Conservation (phyloP, 2,329 filamentous ascomycete species). For the Trichothecium roseum region DNA sequence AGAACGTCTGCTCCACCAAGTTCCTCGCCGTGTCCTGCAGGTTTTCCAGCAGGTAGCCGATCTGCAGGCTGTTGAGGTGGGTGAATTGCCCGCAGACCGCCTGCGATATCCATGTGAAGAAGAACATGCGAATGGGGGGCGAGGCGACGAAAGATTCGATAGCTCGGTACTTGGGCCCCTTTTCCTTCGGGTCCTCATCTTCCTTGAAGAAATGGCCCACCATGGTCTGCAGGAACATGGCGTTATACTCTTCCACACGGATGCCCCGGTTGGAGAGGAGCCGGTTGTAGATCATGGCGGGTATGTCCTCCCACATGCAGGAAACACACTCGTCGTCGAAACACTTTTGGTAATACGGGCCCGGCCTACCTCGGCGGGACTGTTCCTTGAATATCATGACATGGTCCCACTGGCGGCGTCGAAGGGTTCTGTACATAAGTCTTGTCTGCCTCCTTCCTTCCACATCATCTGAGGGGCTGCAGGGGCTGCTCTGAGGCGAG, state of each 20-base stretch:
- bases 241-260: background rate
- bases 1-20: background rate
- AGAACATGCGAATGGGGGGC: constrained; percentile 2
- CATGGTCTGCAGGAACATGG: background rate
- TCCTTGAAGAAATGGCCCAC: background rate
- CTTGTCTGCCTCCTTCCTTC: too few relatives aligned
- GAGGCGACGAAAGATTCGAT: constrained; percentile 3
- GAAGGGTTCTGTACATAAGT: too few relatives aligned
- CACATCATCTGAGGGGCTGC: too few relatives aligned
- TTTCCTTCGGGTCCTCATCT: background rate
- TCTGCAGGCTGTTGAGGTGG: background rate
- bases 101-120: background rate
- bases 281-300: background rate
- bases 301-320: background rate
- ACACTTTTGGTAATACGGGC: too few relatives aligned
- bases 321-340: background rate
- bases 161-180: background rate
- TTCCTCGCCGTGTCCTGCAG: background rate
- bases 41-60: background rate
- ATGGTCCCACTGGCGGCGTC: too few relatives aligned
- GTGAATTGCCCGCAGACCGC: background rate
- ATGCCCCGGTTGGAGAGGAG: background rate
- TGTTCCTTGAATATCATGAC: too few relatives aligned
- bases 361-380: too few relatives aligned
- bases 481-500: too few relatives aligned